These are phyloP conservation scores for Talaromyces sp. DNA, from an alignment of 2,329 filamentous ascomycete genomes.

Conservation along the genomic window DNA sequence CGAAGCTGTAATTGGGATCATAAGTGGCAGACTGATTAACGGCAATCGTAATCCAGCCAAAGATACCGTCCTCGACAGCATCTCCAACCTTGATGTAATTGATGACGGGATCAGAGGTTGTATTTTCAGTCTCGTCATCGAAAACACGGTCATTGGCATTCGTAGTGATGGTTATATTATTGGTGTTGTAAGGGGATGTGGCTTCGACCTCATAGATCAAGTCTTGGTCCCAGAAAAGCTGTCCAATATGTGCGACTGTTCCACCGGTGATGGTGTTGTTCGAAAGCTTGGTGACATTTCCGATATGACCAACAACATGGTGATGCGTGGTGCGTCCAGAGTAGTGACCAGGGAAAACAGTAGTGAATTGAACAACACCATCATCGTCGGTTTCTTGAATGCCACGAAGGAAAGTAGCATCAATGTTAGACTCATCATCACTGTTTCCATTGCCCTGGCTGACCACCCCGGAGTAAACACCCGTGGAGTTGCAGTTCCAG, in stretches of 20 bases:
- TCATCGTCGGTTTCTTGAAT: conserved; percentile 36
- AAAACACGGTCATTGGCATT: conserved; percentile 41
- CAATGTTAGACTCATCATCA: conserved; percentile 22
- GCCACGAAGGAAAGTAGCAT: conserved; percentile 39
- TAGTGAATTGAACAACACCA: conserved; percentile 37
- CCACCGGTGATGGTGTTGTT: conserved; percentile 39
- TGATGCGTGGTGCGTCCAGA: conserved; percentile 27
- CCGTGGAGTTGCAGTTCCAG: conserved; percentile 31
- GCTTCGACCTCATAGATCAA: conserved; percentile 46
- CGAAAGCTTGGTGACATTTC: conserved; percentile 21
- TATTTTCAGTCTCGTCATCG: conserved; percentile 38
- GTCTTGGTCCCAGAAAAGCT: conserved; percentile 56
- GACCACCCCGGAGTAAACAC: conserved; percentile 24
- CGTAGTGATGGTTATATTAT: conserved; percentile 24
- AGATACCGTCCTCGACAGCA: conserved; percentile 36
- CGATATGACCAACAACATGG: conserved; percentile 24
- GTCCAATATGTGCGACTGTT: conserved; percentile 53
- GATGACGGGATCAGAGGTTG: conserved; percentile 49
- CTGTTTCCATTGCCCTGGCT: conserved; percentile 23
- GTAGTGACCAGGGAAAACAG: conserved; percentile 42
- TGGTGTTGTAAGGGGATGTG: conserved; percentile 26
- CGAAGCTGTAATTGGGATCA: conserved; percentile 8
- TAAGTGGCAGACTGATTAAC: conserved; percentile 10
- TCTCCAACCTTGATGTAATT: conserved; percentile 52
- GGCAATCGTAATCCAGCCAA: conserved; percentile 11